Evolutionary conservation across 75 land plant genomes (phyloP).

Genomic region (Azolla pinnata): DNA sequence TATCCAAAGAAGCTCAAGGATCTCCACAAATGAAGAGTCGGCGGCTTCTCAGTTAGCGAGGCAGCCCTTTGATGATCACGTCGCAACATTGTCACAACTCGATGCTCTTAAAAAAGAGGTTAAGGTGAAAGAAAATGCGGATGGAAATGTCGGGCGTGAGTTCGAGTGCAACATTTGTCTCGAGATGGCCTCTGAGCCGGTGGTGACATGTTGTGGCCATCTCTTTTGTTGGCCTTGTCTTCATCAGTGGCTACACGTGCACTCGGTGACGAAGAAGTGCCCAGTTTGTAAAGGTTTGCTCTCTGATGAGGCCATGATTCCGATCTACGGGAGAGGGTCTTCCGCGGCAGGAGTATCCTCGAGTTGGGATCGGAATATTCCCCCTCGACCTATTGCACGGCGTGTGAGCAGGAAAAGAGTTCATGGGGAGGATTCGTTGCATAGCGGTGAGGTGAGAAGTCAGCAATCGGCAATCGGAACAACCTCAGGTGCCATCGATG

Average conservation of each 20-base stretch:
- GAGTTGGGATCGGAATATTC: slow-evolving; percentile 18
- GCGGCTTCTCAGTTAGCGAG: no score
- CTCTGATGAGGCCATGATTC: slow-evolving; percentile 25
- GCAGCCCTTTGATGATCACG: no score
- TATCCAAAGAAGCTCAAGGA: no score
- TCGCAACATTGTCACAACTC: no score
- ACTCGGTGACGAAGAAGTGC: slow-evolving; percentile 33
- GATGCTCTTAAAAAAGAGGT: no score
- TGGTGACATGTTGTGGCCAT: slow-evolving; percentile 61
- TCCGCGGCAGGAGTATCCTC: slow-evolving; percentile 19
- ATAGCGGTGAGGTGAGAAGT: not conserved
- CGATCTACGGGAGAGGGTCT: slow-evolving; percentile 47
- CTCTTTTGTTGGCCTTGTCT: slow-evolving; percentile 63
- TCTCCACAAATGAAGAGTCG: no score
- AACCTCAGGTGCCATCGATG: no score
- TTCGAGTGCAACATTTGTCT: slow-evolving; percentile 73
- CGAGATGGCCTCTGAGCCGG: slow-evolving; percentile 45
- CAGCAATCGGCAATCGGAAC: not conserved
- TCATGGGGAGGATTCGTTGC: not conserved
- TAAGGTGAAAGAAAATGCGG: not conserved
- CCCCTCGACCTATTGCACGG: slow-evolving; percentile 37
- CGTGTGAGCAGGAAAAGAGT: slow-evolving; percentile 34
- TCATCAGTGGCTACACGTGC: slow-evolving; percentile 35
- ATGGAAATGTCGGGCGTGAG: not conserved
- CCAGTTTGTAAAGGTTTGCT: slow-evolving; percentile 58